These are phyloP conservation scores for Canariomyces notabilis DNA, from an alignment of 2,329 filamentous ascomycete genomes.

Conservation along the genomic window DNA sequence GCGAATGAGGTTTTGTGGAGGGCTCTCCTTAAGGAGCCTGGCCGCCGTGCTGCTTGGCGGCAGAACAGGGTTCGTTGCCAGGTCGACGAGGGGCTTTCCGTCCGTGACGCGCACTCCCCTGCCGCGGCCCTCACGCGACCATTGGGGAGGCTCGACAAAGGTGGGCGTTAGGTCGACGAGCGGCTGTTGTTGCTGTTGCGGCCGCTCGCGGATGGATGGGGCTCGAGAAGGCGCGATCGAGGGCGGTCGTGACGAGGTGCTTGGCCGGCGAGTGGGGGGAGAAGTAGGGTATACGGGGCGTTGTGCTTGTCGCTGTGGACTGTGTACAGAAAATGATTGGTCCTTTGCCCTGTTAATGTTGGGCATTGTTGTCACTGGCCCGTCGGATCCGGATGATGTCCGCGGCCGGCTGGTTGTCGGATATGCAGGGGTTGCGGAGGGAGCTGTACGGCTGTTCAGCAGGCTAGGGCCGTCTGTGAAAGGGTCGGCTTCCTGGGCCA, in stretches of 20 bases:
- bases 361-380: conserved; percentile 17
- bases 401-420: neutral
- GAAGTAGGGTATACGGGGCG: conserved; percentile 4
- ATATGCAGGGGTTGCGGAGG: neutral
- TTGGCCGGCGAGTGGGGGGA: conserved; percentile 8
- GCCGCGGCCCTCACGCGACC: conserved; percentile 22
- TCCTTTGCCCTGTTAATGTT: conserved; percentile 19
- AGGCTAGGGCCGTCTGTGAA: conserved; percentile 56
- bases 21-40: conserved; percentile 1
- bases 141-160: conserved; percentile 25
- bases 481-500: conserved; percentile 30
- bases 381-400: conserved; percentile 23
- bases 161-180: conserved; percentile 24
- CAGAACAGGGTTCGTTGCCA: conserved; percentile 20
- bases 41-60: conserved; percentile 1
- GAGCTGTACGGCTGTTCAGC: conserved; percentile 39
- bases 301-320: conserved; percentile 26
- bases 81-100: conserved; percentile 22
- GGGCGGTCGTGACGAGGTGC: conserved; percentile 11
- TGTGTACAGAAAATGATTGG: conserved; percentile 36
- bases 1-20: conserved; percentile 15
- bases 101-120: conserved; percentile 20
- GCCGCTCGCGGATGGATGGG: conserved; percentile 27
- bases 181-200: conserved; percentile 32
- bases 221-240: neutral